These are phyloP conservation scores for Chalaropsis ovoidea DNA, from an alignment of 2,329 filamentous ascomycete species.

Conservation along the genomic window DNA sequence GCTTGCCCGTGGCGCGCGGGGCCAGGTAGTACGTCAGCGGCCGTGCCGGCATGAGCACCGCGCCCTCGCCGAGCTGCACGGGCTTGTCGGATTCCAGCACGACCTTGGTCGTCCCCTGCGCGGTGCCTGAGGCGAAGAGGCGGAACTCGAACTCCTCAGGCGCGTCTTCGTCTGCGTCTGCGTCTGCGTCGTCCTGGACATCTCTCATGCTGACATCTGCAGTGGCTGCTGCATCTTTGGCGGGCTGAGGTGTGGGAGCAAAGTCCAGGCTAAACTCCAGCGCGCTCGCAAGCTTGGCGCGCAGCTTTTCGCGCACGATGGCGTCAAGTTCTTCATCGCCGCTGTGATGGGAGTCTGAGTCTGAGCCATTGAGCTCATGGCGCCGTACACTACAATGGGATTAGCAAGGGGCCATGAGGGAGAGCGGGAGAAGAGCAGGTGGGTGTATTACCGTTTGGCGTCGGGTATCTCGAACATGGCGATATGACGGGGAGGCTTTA, in stretches of 20 bases:
- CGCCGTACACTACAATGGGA: constrained; percentile 41
- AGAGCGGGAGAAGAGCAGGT: not conserved
- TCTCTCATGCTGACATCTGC: constrained; percentile 19
- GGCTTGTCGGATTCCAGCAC: constrained; percentile 39
- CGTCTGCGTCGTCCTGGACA: constrained; percentile 26
- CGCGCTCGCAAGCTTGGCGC: constrained; percentile 25
- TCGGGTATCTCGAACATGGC: constrained; percentile 45
- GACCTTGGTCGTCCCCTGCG: constrained; percentile 40
- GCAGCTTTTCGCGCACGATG: constrained; percentile 22
- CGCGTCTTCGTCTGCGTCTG: constrained; percentile 28
- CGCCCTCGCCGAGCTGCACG: constrained; percentile 33
- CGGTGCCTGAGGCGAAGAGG: constrained; percentile 42
- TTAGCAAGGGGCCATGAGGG: constrained; percentile 15
- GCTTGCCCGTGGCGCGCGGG: constrained; percentile 33
- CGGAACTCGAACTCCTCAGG: constrained; percentile 46
- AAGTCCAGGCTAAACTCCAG: constrained; percentile 23
- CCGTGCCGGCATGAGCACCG: constrained; percentile 33
- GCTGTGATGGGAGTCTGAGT: constrained; percentile 27
- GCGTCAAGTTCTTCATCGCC: constrained; percentile 25
- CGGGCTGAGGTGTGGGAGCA: not conserved
- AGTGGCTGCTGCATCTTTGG: constrained; percentile 30
- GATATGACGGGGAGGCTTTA: constrained; percentile 2
- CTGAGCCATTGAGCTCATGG: constrained; percentile 41
- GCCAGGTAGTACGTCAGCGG: constrained; percentile 42
- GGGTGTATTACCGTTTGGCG: constrained; percentile 39